These are phyloP conservation scores for Calocybe indica DNA, from an alignment of 768 basidiomycete species.

Conservation along the genomic window DNA sequence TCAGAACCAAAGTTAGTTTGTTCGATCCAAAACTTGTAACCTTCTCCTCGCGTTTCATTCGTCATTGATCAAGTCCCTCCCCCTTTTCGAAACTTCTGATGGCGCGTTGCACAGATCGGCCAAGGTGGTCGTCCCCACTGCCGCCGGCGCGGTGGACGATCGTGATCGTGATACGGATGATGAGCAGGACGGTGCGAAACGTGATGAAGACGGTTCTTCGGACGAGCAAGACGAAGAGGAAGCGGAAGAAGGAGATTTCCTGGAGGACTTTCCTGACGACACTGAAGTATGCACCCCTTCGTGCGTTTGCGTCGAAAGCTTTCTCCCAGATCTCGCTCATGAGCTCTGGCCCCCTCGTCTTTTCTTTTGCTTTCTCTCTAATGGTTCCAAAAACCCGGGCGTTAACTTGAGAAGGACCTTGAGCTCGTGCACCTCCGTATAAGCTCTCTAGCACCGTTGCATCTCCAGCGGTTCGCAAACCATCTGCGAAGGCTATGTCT, in stretches of 20 bases:
- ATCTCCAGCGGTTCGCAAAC: slow-evolving; percentile 64
- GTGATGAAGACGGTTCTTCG: slow-evolving; percentile 38
- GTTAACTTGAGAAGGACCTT: slow-evolving; percentile 54
- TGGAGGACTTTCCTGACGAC: slow-evolving; percentile 78
- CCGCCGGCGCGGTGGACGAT: too few species aligned
- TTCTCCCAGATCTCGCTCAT: background rate
- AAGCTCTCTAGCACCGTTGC: slow-evolving; percentile 58
- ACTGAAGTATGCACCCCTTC: slow-evolving; percentile 55
- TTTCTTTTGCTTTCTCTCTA: too few species aligned
- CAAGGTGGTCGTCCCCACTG: too few species aligned
- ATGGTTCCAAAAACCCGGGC: too few species aligned
- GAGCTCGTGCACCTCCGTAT: slow-evolving; percentile 82
- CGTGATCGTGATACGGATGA: too few species aligned
- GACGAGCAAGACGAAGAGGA: slow-evolving; percentile 32
- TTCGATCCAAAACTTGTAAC: too few species aligned
- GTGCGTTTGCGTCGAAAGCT: slow-evolving; percentile 1
- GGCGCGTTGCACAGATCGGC: too few species aligned
- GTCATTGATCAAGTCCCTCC: too few species aligned
- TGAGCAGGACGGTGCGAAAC: slow-evolving; percentile 25
- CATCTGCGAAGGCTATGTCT: slow-evolving; percentile 74
- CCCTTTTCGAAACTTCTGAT: too few species aligned
- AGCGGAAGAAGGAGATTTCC: slow-evolving; percentile 61
- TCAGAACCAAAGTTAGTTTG: too few species aligned
- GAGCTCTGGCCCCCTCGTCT: too few species aligned
- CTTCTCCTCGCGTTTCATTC: too few species aligned